Percentiles rank a stretch among this genome's conserved stretches.
Conservation (phyloP, 1,139 yeast species). For the Kodamaea anthophila region DNA sequence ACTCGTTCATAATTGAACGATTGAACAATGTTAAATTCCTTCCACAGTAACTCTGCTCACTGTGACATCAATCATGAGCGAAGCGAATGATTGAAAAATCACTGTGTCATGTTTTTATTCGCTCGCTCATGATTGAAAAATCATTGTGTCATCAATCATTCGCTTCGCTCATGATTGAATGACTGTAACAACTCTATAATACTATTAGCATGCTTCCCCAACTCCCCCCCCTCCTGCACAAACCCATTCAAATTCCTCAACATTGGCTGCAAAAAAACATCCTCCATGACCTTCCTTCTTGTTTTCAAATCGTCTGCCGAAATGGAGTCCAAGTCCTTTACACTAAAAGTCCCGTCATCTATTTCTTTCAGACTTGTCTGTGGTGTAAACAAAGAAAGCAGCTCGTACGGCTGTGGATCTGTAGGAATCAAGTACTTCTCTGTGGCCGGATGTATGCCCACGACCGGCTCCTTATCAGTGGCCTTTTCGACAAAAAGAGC, state of each 20-base stretch:
- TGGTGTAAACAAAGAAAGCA: constrained; percentile 48
- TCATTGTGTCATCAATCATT: too few species aligned
- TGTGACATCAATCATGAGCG: too few species aligned
- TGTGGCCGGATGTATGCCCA: constrained; percentile 39
- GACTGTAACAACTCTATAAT: constrained; percentile 21
- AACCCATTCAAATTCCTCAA: constrained; percentile 45
- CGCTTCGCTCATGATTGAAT: too few species aligned
- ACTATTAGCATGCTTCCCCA: constrained; percentile 53
- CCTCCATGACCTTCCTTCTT: constrained; percentile 50
- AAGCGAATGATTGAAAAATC: too few species aligned
- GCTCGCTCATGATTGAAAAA: too few species aligned
- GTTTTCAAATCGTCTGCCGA: constrained; percentile 57
- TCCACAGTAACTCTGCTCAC: too few species aligned
- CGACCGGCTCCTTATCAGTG: constrained; percentile 2
- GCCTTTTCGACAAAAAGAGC: constrained; percentile 27
- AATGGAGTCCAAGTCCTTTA: constrained; percentile 28
- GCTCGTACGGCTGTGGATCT: constrained; percentile 54
- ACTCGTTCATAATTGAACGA: too few species aligned
- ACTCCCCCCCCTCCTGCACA: constrained; percentile 70
- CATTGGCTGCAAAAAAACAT: constrained; percentile 47
- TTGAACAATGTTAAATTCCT: too few species aligned
- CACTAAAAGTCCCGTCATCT: constrained; percentile 24
- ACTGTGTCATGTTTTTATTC: too few species aligned
- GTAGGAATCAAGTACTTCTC: constrained; percentile 47
- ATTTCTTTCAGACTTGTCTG: constrained; percentile 12